A percentile compares a stretch with the other conserved stretches of the same genome.
These are phyloP conservation scores for Endocladia muricata DNA, from an alignment of 31 red algal genomes.

Conservation along the genomic window DNA sequence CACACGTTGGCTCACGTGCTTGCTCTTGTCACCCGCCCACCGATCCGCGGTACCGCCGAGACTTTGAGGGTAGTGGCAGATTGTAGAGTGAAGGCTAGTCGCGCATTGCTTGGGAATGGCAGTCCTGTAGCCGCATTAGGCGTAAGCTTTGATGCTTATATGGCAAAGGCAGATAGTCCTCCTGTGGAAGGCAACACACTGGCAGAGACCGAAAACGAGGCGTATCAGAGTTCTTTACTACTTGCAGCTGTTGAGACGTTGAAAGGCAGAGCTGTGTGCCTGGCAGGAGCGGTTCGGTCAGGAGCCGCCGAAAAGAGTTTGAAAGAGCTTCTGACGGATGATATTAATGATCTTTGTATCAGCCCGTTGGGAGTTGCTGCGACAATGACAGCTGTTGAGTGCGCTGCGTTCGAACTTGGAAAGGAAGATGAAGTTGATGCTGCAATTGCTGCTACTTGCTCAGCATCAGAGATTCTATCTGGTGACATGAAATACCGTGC, in stretches of 20 bases:
- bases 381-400: constrained; percentile 50
- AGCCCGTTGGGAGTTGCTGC: constrained; percentile 26
- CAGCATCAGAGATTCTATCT: constrained; percentile 19
- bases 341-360: constrained; percentile 35
- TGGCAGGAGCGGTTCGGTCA: constrained; percentile 49
- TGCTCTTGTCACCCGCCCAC: constrained; percentile 38
- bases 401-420: constrained; percentile 41
- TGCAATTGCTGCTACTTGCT: constrained; percentile 37
- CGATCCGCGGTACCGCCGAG: constrained; percentile 21
- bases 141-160: constrained; percentile 33
- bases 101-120: constrained; percentile 48
- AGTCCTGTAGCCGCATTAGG: constrained; percentile 55
- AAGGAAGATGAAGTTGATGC: constrained; percentile 68
- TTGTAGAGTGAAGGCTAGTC: constrained; percentile 55
- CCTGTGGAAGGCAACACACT: neutral
- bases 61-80: constrained; percentile 1
- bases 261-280: constrained; percentile 27
- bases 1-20: constrained; percentile 51
- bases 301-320: constrained; percentile 46
- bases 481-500: neutral
- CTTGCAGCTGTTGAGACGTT: constrained; percentile 48
- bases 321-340: constrained; percentile 23
- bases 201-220: constrained; percentile 34
- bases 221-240: constrained; percentile 21
- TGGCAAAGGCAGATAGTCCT: constrained; percentile 11